These are phyloP conservation scores for Ceratopteris richardii DNA, from an alignment of 75 land plant species.

Conservation along the genomic window DNA sequence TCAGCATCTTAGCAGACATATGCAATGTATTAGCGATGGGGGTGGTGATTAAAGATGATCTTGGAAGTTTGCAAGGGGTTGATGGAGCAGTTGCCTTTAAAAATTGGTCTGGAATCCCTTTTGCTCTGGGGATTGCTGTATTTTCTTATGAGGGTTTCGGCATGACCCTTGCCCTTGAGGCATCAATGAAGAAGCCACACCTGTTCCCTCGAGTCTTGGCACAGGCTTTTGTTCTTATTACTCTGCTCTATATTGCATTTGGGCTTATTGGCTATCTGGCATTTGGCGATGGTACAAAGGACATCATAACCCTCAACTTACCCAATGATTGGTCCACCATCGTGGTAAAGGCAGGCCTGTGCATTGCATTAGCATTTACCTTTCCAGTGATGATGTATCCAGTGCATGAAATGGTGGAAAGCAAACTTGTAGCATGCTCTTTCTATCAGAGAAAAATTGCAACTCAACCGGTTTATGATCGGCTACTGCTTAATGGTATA, in stretches of 20 bases:
- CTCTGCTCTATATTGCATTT: constrained; percentile 41
- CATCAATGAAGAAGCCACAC: constrained; percentile 49
- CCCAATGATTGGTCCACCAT: constrained; percentile 51
- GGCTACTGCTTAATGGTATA: constrained; percentile 10
- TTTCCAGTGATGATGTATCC: constrained; percentile 86
- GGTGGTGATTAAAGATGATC: constrained; percentile 57
- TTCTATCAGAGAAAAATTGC: constrained; percentile 24
- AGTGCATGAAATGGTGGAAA: constrained; percentile 61
- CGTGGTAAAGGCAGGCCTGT: constrained; percentile 63
- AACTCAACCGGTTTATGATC: constrained; percentile 2
- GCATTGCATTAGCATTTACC: constrained; percentile 56
- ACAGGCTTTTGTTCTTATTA: constrained; percentile 33
- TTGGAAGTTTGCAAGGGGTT: constrained; percentile 12
- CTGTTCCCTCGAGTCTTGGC: constrained; percentile 32
- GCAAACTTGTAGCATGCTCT: constrained; percentile 23
- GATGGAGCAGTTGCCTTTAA: constrained; percentile 6
- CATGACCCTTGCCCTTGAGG: constrained; percentile 63
- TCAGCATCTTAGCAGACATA: constrained; percentile 64
- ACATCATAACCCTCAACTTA: constrained; percentile 72
- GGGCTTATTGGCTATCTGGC: constrained; percentile 70
- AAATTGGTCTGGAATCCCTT: constrained; percentile 31
- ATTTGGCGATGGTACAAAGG: constrained; percentile 59
- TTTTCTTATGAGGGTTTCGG: constrained; percentile 84
- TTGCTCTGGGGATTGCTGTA: constrained; percentile 60
- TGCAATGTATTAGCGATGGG: constrained; percentile 72